Base-by-base conservation (phyloP, 768 basidiomycete species). In the Leccinum ochraceum region DNA sequence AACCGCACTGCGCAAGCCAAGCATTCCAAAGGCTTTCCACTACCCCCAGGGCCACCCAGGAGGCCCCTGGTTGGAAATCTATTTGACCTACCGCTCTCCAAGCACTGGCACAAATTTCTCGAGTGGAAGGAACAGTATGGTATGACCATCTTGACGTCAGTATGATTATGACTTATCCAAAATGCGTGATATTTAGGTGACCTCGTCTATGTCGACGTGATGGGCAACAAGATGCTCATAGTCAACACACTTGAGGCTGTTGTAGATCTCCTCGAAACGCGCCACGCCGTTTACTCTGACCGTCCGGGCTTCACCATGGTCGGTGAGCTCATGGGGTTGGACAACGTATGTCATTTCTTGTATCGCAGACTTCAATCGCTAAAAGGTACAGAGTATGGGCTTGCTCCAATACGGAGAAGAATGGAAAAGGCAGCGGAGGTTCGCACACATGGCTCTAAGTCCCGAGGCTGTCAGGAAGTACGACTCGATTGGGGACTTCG, bases 261-360 rank as follows among this genome's bases (percentile, higher is more conserved):
- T 7, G 57, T 59, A 8, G 75, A 75, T 16, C 66, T 76, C 2
- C 53, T 76, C 9, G 76, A 73, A 3, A 67, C 68, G 54, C 58
- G 69, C n/a, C 63, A 61, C 1, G 53, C 20, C 17, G 69, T 67
- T 20, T 76, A 76, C 50, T 76, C 76, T 7, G 61, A 73, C 44
- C 64, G 75, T 5, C 74, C 76, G 3, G 66, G 60, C 17, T 74
- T 79, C n/a, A 68, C 70, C 1, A 74, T 80, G 54, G 72, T 71
- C 7, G 74, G 76, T 14, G 75, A 76, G 32, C 69, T 79, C 68
- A 74, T 75, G 68, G 64, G 64, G 4, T 52, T 74, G 60, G 61
- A 57, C 37, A 52, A 62, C 0, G 70, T 62, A 52, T 10, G 62
- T 37, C n/a, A 34, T 50, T 20, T 16, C 44, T 28, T 10, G 2